phyloP scores from a whole-genome alignment of 2,329 filamentous ascomycete species.

The Cordyceps fumosorosea region DNA sequence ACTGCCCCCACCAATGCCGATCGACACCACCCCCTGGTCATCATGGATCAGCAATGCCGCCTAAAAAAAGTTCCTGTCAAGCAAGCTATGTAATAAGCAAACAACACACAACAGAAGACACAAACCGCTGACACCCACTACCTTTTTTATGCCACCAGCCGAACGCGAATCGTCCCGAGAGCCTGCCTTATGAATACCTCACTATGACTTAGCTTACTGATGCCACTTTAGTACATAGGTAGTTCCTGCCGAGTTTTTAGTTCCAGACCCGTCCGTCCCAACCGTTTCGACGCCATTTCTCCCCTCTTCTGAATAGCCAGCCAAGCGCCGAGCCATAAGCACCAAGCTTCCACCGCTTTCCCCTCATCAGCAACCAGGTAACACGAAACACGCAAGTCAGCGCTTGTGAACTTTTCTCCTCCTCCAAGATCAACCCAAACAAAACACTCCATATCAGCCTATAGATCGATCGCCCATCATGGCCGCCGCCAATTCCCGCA shows the following conservation, averaged over 20 bases:
- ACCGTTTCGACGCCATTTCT: background rate
- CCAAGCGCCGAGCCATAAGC: background rate
- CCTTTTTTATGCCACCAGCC: background rate
- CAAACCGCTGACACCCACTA: background rate
- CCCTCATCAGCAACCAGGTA: too few species aligned
- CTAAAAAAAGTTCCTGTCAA: background rate
- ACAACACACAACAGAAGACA: background rate
- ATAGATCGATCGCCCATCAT: background rate
- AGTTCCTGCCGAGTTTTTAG: background rate
- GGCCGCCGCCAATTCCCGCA: slow-evolving; percentile 19
- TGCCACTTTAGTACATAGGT: background rate
- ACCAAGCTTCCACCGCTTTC: background rate
- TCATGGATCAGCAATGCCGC: too few species aligned
- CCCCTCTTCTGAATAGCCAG: background rate
- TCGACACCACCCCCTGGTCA: background rate
- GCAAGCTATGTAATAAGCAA: background rate
- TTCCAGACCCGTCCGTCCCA: background rate
- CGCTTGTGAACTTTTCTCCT: too few species aligned
- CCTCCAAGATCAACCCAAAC: too few species aligned
- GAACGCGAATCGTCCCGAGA: background rate
- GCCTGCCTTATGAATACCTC: background rate
- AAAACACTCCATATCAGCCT: too few species aligned
- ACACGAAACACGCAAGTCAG: too few species aligned
- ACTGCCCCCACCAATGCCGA: background rate
- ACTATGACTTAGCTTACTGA: background rate